Evolutionary conservation across 106 monocot species (phyloP), one percentile per base, ranked within the genome.

Genomic region (Allium sativum): DNA sequence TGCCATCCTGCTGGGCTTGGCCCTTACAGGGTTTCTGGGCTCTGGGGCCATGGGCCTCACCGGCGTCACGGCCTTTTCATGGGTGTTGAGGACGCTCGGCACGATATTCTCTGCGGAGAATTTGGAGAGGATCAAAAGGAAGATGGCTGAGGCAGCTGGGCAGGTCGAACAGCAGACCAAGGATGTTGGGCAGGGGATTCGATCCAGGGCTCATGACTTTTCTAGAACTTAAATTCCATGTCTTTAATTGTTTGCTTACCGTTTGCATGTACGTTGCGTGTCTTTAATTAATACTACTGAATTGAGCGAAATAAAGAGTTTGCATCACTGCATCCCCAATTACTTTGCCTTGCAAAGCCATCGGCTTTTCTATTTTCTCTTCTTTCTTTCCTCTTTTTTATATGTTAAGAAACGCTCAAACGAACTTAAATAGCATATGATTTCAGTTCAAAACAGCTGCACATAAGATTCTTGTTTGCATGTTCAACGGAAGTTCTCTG

Each of bases 11-110:
- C 42, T 82, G 20, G 68, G 47, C 21, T 61, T 86, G 13, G 85
- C 77, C 13, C 74, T 78, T 41, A n/a, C 52, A 4, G 86, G 81
- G 18, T 76, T 86, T 69, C 70, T 81, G 7, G 54, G 80, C 13
- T 74, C 88, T 0, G 80, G 83, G 8, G 75, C 80, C 9, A 64
- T 83, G 13, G 77, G 83, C 16, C 58, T 80, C n/a, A 69, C 87
- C 12, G 80, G 61, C 20, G 45, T 83, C 11, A 67, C 69, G 20
- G 42, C 80, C 42, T 56, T 88, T 9, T 57, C 80, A 9, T 79
- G 73, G 74, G 64, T 75, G 21, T 12, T 12, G 11, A 18, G 45
- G 8, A 3, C 6, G 43, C 65, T 8, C 41, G 22, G 72, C 9
- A 22, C 47, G 44, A 21, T 8, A 16, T 41, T 44, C 10, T 56